Base-by-base conservation (phyloP, 2,329 filamentous ascomycete genomes). In the Aspergillus japonicus region DNA sequence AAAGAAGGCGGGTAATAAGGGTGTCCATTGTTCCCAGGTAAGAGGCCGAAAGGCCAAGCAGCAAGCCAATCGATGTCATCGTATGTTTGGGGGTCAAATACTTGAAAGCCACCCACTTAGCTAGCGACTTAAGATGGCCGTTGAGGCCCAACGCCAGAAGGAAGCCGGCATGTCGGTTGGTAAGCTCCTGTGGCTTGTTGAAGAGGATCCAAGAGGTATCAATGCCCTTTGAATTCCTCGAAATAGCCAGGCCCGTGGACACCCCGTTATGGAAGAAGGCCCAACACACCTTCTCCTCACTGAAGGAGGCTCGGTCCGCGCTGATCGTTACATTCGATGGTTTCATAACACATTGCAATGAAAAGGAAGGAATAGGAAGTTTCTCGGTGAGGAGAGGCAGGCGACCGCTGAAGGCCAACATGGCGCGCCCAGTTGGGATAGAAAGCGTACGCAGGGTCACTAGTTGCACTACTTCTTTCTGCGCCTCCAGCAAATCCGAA, bases 121-220 rank as follows among this genome's bases (percentile, higher is more conserved):
- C 95, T 29, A 99, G 85, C 7, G 87, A 89, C 67, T 91, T 95
- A n/a, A 99, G 81, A 77, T 99, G 96, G 0, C 95, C 96, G 68
- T 97, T 97, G 24, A 99, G 81, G 3, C 95, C 95, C 4, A 99
- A 82, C 4, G 92, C 95, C 0, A 99, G 82, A 48, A 99, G 78
- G 64, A 99, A 95, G 0, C 95, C 95, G 31, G 95, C 96, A 74
- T 99, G 95, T n/a, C 95, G 86, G 71, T 98, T 97, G 64, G 90
- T 97, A 14, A 97, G 83, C 56, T 99, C 95, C 42, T 87, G 85
- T 0, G 95, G 94, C 73, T 96, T 97, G 79, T 99, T 99, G 82
- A 96, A 99, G 35, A 97, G 84, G 66, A 99, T 97, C 96, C 96
- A 99, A 0, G 94, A 98, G 0, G 93, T 97, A 71, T 99, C 95